Percentiles rank a stretch among this genome's conserved stretches.
These are phyloP conservation scores for Alternaria rosae DNA, from an alignment of 2,329 filamentous ascomycete genomes.

Conservation along the genomic window DNA sequence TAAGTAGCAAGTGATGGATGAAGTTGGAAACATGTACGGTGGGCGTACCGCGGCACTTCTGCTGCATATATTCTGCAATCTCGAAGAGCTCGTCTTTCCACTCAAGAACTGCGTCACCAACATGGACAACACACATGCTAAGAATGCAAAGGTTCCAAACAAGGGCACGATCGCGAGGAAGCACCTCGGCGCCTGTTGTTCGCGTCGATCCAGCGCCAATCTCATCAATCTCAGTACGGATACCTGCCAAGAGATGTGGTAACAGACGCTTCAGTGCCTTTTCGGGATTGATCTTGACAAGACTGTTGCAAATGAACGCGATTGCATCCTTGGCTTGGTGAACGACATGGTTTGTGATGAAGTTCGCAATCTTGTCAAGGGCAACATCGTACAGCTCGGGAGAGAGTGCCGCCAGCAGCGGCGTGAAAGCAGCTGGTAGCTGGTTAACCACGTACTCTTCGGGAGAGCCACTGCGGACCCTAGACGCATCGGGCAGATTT, in stretches of 20 bases:
- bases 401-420: slow-evolving; percentile 87
- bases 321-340: slow-evolving; percentile 97
- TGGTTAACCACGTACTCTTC: slow-evolving; percentile 98
- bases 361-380: slow-evolving; percentile 88
- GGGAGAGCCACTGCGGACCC: slow-evolving; percentile 86
- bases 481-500: slow-evolving; percentile 89
- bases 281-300: slow-evolving; percentile 94
- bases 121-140: slow-evolving; percentile 97
- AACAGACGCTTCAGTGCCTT: slow-evolving; percentile 92
- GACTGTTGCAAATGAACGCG: slow-evolving; percentile 95
- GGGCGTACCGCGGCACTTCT: slow-evolving; percentile 90
- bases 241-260: slow-evolving; percentile 87
- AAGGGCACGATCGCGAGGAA: slow-evolving; percentile 88
- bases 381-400: slow-evolving; percentile 93
- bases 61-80: slow-evolving; percentile 95
- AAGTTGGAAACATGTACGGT: slow-evolving; percentile 98
- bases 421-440: slow-evolving; percentile 87
- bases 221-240: slow-evolving; percentile 95
- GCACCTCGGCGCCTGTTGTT: slow-evolving; percentile 90
- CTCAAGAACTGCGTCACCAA: slow-evolving; percentile 85
- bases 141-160: slow-evolving; percentile 98
- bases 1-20: slow-evolving; percentile 93
- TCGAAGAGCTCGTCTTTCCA: slow-evolving; percentile 90
- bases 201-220: slow-evolving; percentile 95
- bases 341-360: slow-evolving; percentile 92